Conservation (phyloP, 1,284 basidiomycete species). For the Trichosporon sp. region DNA sequence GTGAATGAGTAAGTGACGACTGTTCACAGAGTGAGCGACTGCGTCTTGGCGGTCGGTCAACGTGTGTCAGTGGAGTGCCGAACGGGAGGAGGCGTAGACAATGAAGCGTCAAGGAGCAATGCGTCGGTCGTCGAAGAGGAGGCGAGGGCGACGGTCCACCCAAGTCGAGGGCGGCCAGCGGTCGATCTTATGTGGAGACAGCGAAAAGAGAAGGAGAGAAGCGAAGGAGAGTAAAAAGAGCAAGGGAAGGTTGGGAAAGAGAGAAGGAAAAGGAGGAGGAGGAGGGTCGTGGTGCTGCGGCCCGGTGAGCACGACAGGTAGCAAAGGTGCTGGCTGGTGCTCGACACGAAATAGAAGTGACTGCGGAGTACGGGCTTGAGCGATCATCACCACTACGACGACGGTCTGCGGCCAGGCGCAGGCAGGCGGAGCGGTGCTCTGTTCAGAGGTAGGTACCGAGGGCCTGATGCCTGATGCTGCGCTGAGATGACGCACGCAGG, state of each 20-base stretch:
- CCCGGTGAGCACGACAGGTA: background rate
- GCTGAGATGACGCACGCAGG: background rate
- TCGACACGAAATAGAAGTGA: background rate
- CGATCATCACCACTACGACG: too few relatives aligned
- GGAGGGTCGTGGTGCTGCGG: background rate
- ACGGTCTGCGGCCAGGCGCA: too few relatives aligned
- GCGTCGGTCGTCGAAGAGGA: background rate
- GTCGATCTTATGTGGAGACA: background rate
- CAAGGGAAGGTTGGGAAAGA: background rate
- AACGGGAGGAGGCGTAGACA: background rate
- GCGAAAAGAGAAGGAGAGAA: background rate
- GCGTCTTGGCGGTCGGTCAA: background rate
- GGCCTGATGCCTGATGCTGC: too few relatives aligned
- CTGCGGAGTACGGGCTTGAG: background rate
- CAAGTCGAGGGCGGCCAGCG: too few relatives aligned
- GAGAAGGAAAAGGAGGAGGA: background rate
- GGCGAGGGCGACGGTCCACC: background rate
- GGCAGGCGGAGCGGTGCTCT: too few relatives aligned
- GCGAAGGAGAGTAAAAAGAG: background rate
- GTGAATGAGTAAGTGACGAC: too few relatives aligned
- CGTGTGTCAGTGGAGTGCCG: background rate
- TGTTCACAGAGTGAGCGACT: too few relatives aligned
- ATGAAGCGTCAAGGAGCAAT: background rate
- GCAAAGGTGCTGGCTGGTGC: background rate
- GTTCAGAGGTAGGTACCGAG: too few relatives aligned